Conservation (phyloP, 768 basidiomycete genomes). For the Lepiota brunneoincarnata region DNA sequence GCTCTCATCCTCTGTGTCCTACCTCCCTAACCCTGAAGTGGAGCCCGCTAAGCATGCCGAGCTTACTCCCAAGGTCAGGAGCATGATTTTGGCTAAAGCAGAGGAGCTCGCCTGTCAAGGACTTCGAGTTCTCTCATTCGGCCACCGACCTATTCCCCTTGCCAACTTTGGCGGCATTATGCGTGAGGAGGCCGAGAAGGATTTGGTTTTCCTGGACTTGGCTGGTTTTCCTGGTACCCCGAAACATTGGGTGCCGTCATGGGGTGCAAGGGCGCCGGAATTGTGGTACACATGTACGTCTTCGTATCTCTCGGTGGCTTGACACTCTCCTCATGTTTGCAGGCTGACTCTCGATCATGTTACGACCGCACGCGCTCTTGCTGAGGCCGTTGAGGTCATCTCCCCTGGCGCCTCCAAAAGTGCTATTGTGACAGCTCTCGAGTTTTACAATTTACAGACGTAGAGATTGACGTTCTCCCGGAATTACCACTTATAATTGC, state of each 20-base stretch:
- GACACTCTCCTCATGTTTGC: slow-evolving; percentile 11
- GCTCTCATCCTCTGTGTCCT: slow-evolving; percentile 42
- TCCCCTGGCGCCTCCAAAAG: slow-evolving; percentile 35
- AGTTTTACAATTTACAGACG: slow-evolving; percentile 55
- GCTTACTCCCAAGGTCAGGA: slow-evolving; percentile 26
- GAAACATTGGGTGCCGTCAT: slow-evolving; percentile 50
- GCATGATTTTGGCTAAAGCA: slow-evolving; percentile 27
- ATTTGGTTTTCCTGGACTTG: slow-evolving; percentile 49
- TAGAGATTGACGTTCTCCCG: slow-evolving; percentile 43
- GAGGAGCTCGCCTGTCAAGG: slow-evolving; percentile 39
- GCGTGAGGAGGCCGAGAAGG: slow-evolving; percentile 44
- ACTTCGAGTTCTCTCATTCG: slow-evolving; percentile 37
- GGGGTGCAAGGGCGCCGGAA: slow-evolving; percentile 49
- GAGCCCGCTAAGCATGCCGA: slow-evolving; percentile 20
- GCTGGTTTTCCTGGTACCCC: slow-evolving; percentile 58
- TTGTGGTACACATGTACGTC: slow-evolving; percentile 42
- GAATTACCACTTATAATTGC: slow-evolving; percentile 60
- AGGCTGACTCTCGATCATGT: slow-evolving; percentile 56
- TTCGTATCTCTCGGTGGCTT: neutral
- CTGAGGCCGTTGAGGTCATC: slow-evolving; percentile 45
- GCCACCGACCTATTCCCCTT: slow-evolving; percentile 21
- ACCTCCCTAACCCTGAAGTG: slow-evolving; percentile 25
- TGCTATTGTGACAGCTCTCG: slow-evolving; percentile 36
- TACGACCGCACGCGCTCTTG: slow-evolving; percentile 52
- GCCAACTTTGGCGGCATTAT: slow-evolving; percentile 22